phyloP scores from a whole-genome alignment of 1,284 basidiomycete species.

The Ceratobasidium sp. region DNA sequence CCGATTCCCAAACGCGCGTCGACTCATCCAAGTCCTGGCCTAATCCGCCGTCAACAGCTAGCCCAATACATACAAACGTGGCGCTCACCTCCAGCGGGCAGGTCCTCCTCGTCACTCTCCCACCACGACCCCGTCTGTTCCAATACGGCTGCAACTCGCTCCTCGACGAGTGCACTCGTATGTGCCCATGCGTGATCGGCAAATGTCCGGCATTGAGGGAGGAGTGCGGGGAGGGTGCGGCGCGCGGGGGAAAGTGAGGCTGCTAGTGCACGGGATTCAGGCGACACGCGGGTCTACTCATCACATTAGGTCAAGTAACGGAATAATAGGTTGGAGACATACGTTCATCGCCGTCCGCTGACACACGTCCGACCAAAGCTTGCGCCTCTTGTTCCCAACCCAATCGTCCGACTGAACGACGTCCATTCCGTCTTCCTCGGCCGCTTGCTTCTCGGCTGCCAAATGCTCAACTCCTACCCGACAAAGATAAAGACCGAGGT shows the following conservation, averaged over 20 bases:
- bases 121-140: conserved; percentile 49
- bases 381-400: conserved; percentile 75
- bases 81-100: too few relatives aligned
- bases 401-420: conserved; percentile 52
- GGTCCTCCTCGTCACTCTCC: conserved; percentile 58
- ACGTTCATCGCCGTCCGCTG: conserved; percentile 80
- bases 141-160: conserved; percentile 65
- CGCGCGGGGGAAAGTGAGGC: conserved; percentile 84
- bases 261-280: conserved; percentile 72
- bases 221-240: conserved; percentile 75
- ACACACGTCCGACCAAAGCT: conserved; percentile 86
- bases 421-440: conserved; percentile 60
- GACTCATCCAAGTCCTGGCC: conserved; percentile 46
- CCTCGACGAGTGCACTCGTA: conserved; percentile 84
- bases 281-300: conserved; percentile 66
- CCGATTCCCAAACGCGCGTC: conserved; percentile 47
- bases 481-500: background rate
- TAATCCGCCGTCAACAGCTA: conserved; percentile 47
- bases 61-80: conserved; percentile 30
- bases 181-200: conserved; percentile 96
- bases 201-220: conserved; percentile 85
- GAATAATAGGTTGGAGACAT: conserved; percentile 45
- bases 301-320: background rate
- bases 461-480: background rate
- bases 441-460: conserved; percentile 47